Evolutionary conservation across 345 rosid species (phyloP), one percentile per base, ranked within the genome.

Genomic region (Sisymbrium altissimum): DNA sequence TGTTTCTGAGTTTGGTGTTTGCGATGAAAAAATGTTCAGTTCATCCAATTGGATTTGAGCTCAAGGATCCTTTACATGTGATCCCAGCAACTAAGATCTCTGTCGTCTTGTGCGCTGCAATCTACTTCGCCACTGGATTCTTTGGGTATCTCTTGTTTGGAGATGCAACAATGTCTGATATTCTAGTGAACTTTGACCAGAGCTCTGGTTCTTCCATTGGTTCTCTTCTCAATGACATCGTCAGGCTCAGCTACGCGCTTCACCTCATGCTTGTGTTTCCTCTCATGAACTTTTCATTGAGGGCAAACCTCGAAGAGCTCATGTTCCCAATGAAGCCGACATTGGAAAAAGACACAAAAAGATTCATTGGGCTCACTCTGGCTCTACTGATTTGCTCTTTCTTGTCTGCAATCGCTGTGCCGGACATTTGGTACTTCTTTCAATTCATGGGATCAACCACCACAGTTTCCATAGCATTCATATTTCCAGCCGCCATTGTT

Each of bases 401-500:
- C 81, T 23, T 83, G 15, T 66, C 85, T 6, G 91, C 95, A 9
- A 86, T 88, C 17, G 82, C 79, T 3, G 72, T 94, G 44, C 98
- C 98, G 2, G 79, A 87, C 73, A 91, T 94, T 45, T 89, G 98
- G 97, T 85, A 81, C 73, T 78, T 88, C 80, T 94, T 91, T 56
- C 97, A 94, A 83, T 88, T 89, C 80, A 5, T 89, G 64, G 98
- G 97, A 79, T 91, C 98, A 60, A 91, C 97, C 18, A 68, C 96
- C 10, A 89, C 92, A 6, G 98, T 94, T 13, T 84, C 84, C 63
- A 87, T 94, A 13, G 90, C 88, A 4, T 89, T 94, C 80, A 91
- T 94, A 49, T 93, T 93, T 62, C 98, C 98, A 3, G 96, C 84
- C 3, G 89, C 85, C 25, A 89, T 93, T 41, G 96, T 85, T 38